Evolutionary conservation across 2,329 filamentous ascomycete genomes (phyloP), one percentile per base, ranked within the genome.

Genomic region (Claviceps arundinis): DNA sequence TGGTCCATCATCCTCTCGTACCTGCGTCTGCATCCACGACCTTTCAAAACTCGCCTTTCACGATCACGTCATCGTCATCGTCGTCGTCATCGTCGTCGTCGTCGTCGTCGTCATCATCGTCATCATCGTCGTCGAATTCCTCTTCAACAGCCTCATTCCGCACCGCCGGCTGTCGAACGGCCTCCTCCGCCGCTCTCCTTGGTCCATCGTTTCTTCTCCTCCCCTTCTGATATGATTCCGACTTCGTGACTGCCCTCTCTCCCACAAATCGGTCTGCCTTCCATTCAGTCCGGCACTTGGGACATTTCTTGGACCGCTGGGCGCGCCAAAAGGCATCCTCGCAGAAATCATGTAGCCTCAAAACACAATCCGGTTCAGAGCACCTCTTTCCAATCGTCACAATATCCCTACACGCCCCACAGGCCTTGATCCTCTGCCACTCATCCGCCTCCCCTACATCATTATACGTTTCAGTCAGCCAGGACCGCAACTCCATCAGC

Each of bases 401-500:
- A 56, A 97, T 85, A 57, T 95, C 89, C 65, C 82, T 86, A 68
- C 93, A 98, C 0, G 87, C 89, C 62, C 85, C 80, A 65, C 93
- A 98, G 56, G 83, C 81, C 69, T 93, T 95, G 64, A 98, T 86
- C 56, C 82, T 81, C 63, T 88, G 78, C 73, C 78, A 81, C 37
- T 80, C 80, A n/a, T 70, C 68, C 1, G 72, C 69, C 1, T 74
- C 73, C 9, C 80, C 77, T 0, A 76, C 70, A 52, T 94, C 87
- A 63, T 98, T 97, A 68, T 95, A 98, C 30, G 85, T 88, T 50
- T 87, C 86, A n/a, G 88, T 70, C 48, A 98, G 75, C 83, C 90
- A 97, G 1, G 78, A 75, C 53, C 85, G 77, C 53, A 98, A 70
- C 72, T 98, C 93, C 74, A 97, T 81, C 58, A 98, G 70, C 1